These are phyloP conservation scores for Monosporascus sp. DNA, from an alignment of 2,329 filamentous ascomycete genomes.

Conservation along the genomic window DNA sequence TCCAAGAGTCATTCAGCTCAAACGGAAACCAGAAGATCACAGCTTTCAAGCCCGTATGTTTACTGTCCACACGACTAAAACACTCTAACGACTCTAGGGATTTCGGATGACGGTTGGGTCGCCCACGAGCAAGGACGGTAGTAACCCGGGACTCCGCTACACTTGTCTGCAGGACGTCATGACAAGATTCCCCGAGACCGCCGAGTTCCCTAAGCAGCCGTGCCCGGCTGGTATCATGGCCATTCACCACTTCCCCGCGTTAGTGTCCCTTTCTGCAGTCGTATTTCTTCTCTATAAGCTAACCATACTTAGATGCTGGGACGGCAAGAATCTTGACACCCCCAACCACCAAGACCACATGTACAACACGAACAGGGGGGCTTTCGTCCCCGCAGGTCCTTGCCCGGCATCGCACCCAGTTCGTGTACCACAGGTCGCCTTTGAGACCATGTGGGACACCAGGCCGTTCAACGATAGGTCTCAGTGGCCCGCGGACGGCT, in stretches of 20 bases:
- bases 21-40: conserved; percentile 35
- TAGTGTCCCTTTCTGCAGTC: conserved; percentile 2
- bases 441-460: conserved; percentile 42
- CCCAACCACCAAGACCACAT: conserved; percentile 31
- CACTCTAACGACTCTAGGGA: conserved; percentile 21
- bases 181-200: conserved; percentile 32
- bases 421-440: conserved; percentile 33
- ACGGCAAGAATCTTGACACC: conserved; percentile 17
- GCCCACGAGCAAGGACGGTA: conserved; percentile 19
- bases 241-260: conserved; percentile 34
- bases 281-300: not conserved
- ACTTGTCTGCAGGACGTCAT: conserved; percentile 28
- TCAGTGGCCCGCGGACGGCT: conserved; percentile 29
- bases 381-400: conserved; percentile 22
- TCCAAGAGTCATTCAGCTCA: conserved; percentile 33
- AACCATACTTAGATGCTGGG: conserved; percentile 24
- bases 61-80: not conserved
- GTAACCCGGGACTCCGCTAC: conserved; percentile 25
- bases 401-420: conserved; percentile 33
- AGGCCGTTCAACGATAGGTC: conserved; percentile 31
- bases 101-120: conserved; percentile 37
- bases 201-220: conserved; percentile 27
- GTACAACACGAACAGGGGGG: conserved; percentile 31
- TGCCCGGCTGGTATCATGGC: conserved; percentile 34
- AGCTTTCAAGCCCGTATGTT: conserved; percentile 28